Conservation (phyloP, 805 yeast species). For the Wickerhamiella spandovensis region DNA sequence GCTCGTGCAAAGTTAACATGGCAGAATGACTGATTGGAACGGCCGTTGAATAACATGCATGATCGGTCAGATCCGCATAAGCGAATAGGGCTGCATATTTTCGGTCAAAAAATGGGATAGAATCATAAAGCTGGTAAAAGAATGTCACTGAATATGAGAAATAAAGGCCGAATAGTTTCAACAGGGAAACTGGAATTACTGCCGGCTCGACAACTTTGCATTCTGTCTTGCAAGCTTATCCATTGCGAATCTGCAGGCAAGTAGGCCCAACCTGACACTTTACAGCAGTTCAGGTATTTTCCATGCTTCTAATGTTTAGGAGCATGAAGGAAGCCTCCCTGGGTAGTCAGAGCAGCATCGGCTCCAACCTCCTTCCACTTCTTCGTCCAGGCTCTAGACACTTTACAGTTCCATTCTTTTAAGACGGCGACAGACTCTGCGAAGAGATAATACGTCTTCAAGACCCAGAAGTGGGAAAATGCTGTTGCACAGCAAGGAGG, state of each 20-base stretch:
- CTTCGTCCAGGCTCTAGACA: not conserved
- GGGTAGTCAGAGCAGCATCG: not conserved
- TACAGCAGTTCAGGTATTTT: too few species aligned
- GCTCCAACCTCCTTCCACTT: not conserved
- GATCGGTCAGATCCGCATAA: not conserved
- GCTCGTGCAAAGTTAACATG: not conserved
- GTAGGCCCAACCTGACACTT: too few species aligned
- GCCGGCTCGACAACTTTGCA: too few species aligned
- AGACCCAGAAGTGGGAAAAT: not conserved
- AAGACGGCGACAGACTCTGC: not conserved
- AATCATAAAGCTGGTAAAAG: too few species aligned
- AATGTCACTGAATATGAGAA: too few species aligned
- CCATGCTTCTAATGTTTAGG: too few species aligned
- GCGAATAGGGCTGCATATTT: not conserved
- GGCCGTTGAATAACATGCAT: not conserved
- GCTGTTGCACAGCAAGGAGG: not conserved
- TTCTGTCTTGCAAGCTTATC: too few species aligned
- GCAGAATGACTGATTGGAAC: not conserved
- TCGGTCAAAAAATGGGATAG: not conserved
- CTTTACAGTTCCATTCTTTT: not conserved
- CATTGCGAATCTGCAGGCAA: too few species aligned
- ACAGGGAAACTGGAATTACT: too few species aligned
- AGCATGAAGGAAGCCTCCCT: not conserved
- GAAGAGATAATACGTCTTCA: not conserved
- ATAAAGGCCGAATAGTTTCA: too few species aligned